These are phyloP conservation scores for Phytophthora hybrid DNA, from an alignment of 352 stramenopile species.

Conservation along the genomic window DNA sequence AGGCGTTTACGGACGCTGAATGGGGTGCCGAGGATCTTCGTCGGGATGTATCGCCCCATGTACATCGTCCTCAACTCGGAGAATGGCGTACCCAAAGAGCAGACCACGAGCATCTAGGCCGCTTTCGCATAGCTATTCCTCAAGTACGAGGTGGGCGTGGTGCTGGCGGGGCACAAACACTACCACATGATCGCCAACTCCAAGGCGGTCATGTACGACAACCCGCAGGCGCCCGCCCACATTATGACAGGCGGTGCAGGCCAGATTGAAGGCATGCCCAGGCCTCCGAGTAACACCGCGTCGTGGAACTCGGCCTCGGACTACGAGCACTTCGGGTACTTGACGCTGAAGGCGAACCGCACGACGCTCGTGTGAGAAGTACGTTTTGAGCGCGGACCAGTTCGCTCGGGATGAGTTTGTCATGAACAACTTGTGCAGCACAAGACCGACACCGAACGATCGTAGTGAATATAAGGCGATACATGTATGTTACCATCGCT, in stretches of 20 bases:
- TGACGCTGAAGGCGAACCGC: background rate
- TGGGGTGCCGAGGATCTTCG: slow-evolving; percentile 71
- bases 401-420: background rate
- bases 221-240: background rate
- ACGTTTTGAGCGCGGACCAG: background rate
- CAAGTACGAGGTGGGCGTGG: slow-evolving; percentile 89
- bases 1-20: no score
- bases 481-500: slow-evolving; percentile 3
- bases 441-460: background rate
- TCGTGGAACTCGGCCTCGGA: background rate
- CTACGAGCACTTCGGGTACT: background rate
- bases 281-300: background rate
- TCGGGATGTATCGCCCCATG: slow-evolving; percentile 77
- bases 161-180: slow-evolving; percentile 84
- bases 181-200: background rate
- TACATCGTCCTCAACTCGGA: slow-evolving; percentile 50
- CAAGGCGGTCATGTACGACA: background rate
- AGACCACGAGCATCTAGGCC: slow-evolving; percentile 48
- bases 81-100: slow-evolving; percentile 20
- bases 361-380: background rate
- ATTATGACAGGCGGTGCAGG: background rate
- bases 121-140: slow-evolving; percentile 87
- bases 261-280: background rate
- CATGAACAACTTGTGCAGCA: background rate
- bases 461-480: background rate